Evolutionary conservation across 2,329 filamentous ascomycete genomes (phyloP).

Genomic region (Xylariaceae sp.): DNA sequence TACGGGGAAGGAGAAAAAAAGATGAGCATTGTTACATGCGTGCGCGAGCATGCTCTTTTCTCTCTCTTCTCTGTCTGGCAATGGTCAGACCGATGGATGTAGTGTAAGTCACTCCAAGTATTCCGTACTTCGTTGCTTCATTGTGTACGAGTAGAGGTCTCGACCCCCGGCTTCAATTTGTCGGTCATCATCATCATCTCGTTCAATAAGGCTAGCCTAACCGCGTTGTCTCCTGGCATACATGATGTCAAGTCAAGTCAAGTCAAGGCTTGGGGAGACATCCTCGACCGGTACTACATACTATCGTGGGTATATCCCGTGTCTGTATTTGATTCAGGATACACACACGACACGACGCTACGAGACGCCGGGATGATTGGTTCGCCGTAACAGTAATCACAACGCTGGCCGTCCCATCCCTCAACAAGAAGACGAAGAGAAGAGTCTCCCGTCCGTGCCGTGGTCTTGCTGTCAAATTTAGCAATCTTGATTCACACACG

Average conservation of each 20-base stretch:
- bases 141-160: slow-evolving; percentile 10
- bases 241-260: background rate
- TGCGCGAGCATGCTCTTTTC: slow-evolving; percentile 3
- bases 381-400: slow-evolving; percentile 27
- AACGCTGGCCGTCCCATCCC: slow-evolving; percentile 12
- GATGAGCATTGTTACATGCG: slow-evolving; percentile 8
- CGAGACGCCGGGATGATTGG: background rate
- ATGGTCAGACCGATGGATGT: background rate
- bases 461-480: slow-evolving; percentile 23
- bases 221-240: background rate
- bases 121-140: background rate
- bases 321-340: slow-evolving; percentile 13
- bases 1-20: slow-evolving; percentile 7
- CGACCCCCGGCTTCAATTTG: background rate
- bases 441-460: slow-evolving; percentile 11
- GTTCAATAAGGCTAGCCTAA: background rate
- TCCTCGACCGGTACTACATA: background rate
- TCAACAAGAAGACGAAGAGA: background rate
- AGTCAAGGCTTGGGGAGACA: background rate
- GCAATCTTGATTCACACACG: slow-evolving; percentile 18
- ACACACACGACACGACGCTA: background rate
- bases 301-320: background rate
- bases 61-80: background rate
- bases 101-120: background rate
- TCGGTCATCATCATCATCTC: background rate